phyloP scores from a whole-genome alignment of 192 early-diverging fungal species.

The Spizellomyces punctatus region DNA sequence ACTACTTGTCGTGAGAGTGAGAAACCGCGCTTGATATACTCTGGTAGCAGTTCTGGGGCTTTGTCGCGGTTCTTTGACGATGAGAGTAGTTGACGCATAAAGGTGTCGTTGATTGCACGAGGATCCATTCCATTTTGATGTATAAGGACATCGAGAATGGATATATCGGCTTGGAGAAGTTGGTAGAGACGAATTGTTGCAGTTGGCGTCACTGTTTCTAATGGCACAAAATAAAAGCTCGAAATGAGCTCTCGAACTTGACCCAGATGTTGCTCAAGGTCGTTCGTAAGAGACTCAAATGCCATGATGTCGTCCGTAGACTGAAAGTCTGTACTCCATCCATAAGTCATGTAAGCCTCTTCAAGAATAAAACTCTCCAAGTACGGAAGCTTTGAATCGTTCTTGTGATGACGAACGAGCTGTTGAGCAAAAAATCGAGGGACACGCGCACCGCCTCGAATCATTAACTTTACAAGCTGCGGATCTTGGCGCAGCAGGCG shows the following conservation, averaged over 20 bases:
- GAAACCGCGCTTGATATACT: conserved; percentile 21
- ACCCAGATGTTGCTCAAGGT: conserved; percentile 1
- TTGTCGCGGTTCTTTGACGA: background rate
- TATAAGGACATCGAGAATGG: conserved; percentile 19
- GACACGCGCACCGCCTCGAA: conserved; percentile 17
- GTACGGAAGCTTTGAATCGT: background rate
- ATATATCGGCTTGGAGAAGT: conserved; percentile 20
- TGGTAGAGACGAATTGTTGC: conserved; percentile 30
- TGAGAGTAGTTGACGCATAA: conserved; percentile 15
- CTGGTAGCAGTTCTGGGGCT: background rate
- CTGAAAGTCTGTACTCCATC: background rate
- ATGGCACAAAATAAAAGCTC: conserved; percentile 24
- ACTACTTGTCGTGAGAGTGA: conserved; percentile 12
- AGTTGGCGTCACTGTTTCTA: conserved; percentile 11
- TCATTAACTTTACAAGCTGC: conserved; percentile 11
- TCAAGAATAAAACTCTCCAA: background rate
- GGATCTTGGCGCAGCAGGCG: conserved; percentile 9
- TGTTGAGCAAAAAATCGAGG: conserved; percentile 20
- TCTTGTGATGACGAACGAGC: background rate
- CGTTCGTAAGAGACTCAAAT: conserved; percentile 20
- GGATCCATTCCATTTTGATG: conserved; percentile 19
- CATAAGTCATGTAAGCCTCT: background rate
- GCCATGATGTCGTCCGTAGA: conserved; percentile 12
- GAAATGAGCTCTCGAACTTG: conserved; percentile 21
- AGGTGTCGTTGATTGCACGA: conserved; percentile 18